Percentiles rank a stretch among this genome's conserved stretches.
These are phyloP conservation scores for Mycena polygramma DNA, from an alignment of 768 basidiomycete species.

Conservation along the genomic window DNA sequence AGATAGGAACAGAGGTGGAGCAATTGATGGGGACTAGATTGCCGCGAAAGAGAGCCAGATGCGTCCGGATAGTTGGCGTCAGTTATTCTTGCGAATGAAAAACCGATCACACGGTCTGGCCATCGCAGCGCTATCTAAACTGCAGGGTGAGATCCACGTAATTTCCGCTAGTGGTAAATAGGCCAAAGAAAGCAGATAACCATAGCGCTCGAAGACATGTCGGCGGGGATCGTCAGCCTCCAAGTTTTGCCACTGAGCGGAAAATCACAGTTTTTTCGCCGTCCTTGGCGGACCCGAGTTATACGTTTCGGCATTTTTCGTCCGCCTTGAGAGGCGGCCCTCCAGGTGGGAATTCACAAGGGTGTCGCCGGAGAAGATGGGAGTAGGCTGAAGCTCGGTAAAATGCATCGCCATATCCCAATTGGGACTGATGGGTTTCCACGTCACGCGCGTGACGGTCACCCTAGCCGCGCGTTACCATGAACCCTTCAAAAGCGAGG, in stretches of 20 bases:
- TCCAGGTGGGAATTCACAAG: slow-evolving; percentile 23
- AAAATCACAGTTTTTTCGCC: background rate
- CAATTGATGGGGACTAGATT: too few relatives aligned
- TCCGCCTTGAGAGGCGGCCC: background rate
- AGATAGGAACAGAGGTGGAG: too few relatives aligned
- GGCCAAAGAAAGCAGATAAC: background rate
- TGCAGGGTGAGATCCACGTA: too few relatives aligned
- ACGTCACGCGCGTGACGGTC: slow-evolving; percentile 8
- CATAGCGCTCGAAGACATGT: slow-evolving; percentile 31
- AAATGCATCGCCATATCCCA: slow-evolving; percentile 26
- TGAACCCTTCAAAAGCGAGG: slow-evolving; percentile 26
- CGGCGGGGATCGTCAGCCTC: slow-evolving; percentile 6
- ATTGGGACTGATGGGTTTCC: slow-evolving; percentile 10
- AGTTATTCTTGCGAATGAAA: slow-evolving; percentile 15
- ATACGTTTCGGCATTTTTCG: background rate
- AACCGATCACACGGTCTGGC: slow-evolving; percentile 18
- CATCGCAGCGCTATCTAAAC: background rate
- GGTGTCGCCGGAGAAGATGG: slow-evolving; percentile 26
- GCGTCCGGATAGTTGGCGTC: slow-evolving; percentile 8
- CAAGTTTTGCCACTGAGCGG: too few relatives aligned
- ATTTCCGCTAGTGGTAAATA: too few relatives aligned
- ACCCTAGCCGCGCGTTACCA: slow-evolving; percentile 14
- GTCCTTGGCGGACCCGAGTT: too few relatives aligned
- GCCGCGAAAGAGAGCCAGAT: background rate
- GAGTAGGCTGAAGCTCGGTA: slow-evolving; percentile 36